A percentile compares a stretch with the other conserved stretches of the same genome.
Evolutionary conservation across 148 eudicot species (phyloP).

Genomic region (Vaccinium vitisidaea): DNA sequence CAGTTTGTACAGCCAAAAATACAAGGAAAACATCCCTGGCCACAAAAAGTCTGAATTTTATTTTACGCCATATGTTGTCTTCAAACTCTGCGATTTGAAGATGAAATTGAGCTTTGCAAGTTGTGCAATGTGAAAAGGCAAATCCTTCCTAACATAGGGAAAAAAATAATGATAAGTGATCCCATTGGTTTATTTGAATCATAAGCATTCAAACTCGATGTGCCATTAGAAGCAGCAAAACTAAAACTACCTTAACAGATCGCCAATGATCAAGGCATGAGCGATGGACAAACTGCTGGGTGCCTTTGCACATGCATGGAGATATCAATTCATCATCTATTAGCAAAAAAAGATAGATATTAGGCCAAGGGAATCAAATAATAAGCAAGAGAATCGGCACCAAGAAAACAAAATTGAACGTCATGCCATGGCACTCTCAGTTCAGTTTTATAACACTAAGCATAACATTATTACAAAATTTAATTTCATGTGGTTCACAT

Average conservation of each 20-base stretch:
- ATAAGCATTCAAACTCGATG: conserved; percentile 9
- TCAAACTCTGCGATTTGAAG: conserved; percentile 59
- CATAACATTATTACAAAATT: background rate
- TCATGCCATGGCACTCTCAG: background rate
- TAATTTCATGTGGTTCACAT: background rate
- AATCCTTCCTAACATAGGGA: conserved; percentile 67
- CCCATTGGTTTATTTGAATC: background rate
- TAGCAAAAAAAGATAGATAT: conserved; percentile 5
- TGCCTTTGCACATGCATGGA: conserved; percentile 98
- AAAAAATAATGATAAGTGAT: conserved; percentile 8
- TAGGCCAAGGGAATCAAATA: background rate
- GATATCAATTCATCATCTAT: conserved; percentile 85
- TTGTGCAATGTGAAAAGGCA: conserved; percentile 96
- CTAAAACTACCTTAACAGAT: conserved; percentile 71
- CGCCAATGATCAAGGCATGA: conserved; percentile 98
- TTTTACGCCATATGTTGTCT: conserved; percentile 79
- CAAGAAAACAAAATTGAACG: background rate
- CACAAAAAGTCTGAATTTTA: conserved; percentile 83
- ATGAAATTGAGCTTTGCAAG: conserved; percentile 95
- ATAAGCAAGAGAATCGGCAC: background rate
- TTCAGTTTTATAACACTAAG: background rate
- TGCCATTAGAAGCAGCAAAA: background rate
- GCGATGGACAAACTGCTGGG: conserved; percentile 94
- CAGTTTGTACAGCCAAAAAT: conserved; percentile 82
- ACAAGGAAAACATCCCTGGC: conserved; percentile 86